Percentiles rank a stretch among this genome's conserved stretches.
phyloP scores from a whole-genome alignment of 2,329 filamentous ascomycete genomes.

The Neofusicoccum parvum region DNA sequence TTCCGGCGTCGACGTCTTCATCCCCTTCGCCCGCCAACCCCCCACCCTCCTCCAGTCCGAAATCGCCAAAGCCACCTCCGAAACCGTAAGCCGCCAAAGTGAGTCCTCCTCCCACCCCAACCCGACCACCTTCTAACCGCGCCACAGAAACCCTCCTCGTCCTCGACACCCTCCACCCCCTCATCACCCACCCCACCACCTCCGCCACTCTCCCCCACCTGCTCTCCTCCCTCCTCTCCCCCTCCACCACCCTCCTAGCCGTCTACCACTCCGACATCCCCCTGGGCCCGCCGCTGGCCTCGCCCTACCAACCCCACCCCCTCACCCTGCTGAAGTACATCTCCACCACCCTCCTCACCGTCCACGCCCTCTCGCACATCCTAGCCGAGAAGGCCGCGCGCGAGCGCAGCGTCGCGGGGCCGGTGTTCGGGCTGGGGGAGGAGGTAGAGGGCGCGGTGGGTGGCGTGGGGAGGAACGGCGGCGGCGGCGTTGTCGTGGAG shows the following conservation, averaged over 20 bases:
- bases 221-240: slow-evolving; percentile 69
- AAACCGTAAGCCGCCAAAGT: not conserved
- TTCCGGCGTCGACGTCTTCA: slow-evolving; percentile 65
- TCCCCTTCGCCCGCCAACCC: slow-evolving; percentile 64
- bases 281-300: slow-evolving; percentile 37
- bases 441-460: slow-evolving; percentile 77
- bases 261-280: slow-evolving; percentile 84
- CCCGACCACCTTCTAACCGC: not conserved
- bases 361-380: slow-evolving; percentile 73
- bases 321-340: slow-evolving; percentile 77
- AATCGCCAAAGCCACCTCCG: slow-evolving; percentile 47
- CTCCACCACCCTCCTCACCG: slow-evolving; percentile 80
- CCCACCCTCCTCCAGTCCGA: slow-evolving; percentile 61
- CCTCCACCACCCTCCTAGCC: slow-evolving; percentile 71
- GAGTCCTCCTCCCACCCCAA: not conserved
- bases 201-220: slow-evolving; percentile 60
- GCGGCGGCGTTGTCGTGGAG: slow-evolving; percentile 68
- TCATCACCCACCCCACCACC: slow-evolving; percentile 58
- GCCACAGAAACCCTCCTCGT: slow-evolving; percentile 71
- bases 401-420: slow-evolving; percentile 73
- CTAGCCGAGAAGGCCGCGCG: slow-evolving; percentile 73
- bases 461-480: slow-evolving; percentile 60
- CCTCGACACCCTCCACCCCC: slow-evolving; percentile 75
- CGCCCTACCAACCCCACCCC: slow-evolving; percentile 49
- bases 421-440: slow-evolving; percentile 77